These are phyloP conservation scores for Aspergillus pseudoglaucus DNA, from an alignment of 2,329 filamentous ascomycete genomes.

Conservation along the genomic window DNA sequence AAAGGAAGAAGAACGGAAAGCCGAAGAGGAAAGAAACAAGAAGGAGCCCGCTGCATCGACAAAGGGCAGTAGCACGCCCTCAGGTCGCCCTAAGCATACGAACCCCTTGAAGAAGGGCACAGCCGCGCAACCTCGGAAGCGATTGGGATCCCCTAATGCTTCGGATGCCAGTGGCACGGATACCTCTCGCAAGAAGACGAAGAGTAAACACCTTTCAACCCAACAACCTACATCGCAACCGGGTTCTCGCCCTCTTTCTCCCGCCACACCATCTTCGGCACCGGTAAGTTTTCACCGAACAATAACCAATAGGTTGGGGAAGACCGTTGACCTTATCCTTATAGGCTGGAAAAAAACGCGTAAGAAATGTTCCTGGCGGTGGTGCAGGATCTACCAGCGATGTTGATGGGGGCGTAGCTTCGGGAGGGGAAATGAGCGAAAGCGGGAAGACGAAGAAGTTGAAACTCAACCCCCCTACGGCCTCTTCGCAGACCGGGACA, in stretches of 20 bases:
- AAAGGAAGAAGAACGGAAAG: constrained; percentile 55
- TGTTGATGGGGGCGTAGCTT: constrained; percentile 47
- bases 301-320: not conserved
- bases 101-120: constrained; percentile 48
- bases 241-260: constrained; percentile 55
- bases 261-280: constrained; percentile 56
- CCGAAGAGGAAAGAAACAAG: constrained; percentile 49
- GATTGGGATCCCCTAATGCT: constrained; percentile 75
- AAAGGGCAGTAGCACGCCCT: constrained; percentile 65
- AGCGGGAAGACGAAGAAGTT: constrained; percentile 43
- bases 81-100: constrained; percentile 49
- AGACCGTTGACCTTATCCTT: constrained; percentile 1
- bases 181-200: constrained; percentile 71
- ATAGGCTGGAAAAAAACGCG: constrained; percentile 48
- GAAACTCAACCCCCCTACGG: constrained; percentile 40
- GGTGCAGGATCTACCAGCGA: constrained; percentile 49
- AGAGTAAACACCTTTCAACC: constrained; percentile 55
- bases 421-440: constrained; percentile 42
- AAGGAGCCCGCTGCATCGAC: constrained; percentile 53
- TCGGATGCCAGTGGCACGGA: constrained; percentile 93
- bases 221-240: constrained; percentile 26
- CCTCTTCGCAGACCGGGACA: constrained; percentile 33
- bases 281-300: constrained; percentile 22
- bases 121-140: constrained; percentile 61
- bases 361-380: constrained; percentile 24